Base-by-base conservation (phyloP, 345 rosid species). In the Microthlaspi erraticum region DNA sequence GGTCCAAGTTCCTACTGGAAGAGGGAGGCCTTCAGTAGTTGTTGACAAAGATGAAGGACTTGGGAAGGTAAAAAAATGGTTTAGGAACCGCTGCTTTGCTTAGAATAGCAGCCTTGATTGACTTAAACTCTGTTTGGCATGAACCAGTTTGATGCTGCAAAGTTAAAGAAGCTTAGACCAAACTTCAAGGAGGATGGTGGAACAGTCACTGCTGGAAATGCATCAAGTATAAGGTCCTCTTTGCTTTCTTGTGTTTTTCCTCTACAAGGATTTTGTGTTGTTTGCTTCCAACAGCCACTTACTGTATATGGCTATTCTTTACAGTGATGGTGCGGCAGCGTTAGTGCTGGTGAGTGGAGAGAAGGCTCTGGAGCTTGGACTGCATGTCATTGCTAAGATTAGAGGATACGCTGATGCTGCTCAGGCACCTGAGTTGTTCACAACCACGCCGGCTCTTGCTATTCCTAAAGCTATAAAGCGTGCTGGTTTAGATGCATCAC, bases 311-410 rank as follows among this genome's bases (percentile, higher is more conserved):
- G 31, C 14, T 60, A 23, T 63, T 49, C 14, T 70, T 64, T 70
- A 41, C 79, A 94, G 99, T 81, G 98, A 94, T 81, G 98, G 98
- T 79, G 98, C 96, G n/a, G 98, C 99, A 19, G 96, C 97, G 17
- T 69, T 91, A 53, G 98, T 91, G 70, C 82, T 94, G 37, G 93
- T 89, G 72, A 91, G 97, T 78, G 99, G 96, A 77, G 81, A 85
- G 83, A 94, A 83, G 77, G 96, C 87, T 20, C 71, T 80, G 60
- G 81, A 87, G 71, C 92, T 91, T 73, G 90, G 96, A 50, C 79
- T 94, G 78, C 84, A 78, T 56, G 96, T 89, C 62, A 83, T 94
- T 64, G 95, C 96, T 70, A 88, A 79, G 83, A 85, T 94, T 49
- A 76, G 77, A 71, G 98, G 99, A 78, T 91, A 79, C 16, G 95